These are phyloP conservation scores for Themeda triandra DNA, from an alignment of 176 grass and related monocot species.

Conservation along the genomic window DNA sequence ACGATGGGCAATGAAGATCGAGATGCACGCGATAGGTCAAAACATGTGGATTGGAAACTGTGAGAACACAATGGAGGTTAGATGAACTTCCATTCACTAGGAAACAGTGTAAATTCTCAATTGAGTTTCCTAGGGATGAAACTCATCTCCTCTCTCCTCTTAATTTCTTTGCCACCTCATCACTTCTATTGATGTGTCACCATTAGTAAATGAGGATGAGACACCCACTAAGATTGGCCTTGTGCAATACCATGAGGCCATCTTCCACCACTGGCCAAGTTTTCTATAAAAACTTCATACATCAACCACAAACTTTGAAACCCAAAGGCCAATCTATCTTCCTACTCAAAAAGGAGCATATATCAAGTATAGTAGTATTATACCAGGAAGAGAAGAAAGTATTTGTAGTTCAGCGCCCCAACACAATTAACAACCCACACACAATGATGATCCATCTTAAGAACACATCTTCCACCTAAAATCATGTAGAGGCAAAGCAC, in stretches of 20 bases:
- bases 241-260: not conserved
- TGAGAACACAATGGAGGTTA: not conserved
- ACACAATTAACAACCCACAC: constrained; percentile 99
- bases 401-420: constrained; percentile 92
- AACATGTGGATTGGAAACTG: not conserved
- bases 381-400: constrained; percentile 97
- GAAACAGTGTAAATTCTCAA: not conserved
- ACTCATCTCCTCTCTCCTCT: not conserved
- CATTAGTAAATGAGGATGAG: not conserved
- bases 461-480: constrained; percentile 86
- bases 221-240: not conserved
- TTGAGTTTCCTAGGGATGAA: not conserved
- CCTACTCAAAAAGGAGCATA: not conserved
- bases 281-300: not conserved
- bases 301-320: not conserved
- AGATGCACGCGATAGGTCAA: not conserved
- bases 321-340: not conserved
- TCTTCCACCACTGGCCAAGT: not conserved
- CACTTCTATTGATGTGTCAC: not conserved
- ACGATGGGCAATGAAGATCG: not conserved
- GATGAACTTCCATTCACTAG: not conserved
- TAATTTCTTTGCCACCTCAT: not conserved
- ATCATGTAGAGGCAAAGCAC: constrained; percentile 19
- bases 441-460: constrained; percentile 99
- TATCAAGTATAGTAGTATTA: constrained; percentile 22